Base-by-base conservation (phyloP, 306 rosid species). In the Astragalus membranaceus region DNA sequence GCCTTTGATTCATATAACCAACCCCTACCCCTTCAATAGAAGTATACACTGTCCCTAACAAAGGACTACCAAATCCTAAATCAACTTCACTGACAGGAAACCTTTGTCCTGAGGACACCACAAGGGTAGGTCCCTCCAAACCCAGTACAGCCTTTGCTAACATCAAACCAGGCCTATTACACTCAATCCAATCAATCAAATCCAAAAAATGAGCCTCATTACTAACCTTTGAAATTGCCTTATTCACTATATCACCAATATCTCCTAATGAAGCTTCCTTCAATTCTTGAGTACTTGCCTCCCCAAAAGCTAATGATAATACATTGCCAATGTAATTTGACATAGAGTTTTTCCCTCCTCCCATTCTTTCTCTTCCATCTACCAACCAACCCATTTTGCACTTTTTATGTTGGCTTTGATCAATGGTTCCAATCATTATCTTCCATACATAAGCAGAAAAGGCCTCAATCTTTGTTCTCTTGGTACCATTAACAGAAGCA, bases 381-480 rank as follows among this genome's bases (percentile, higher is more conserved):
- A 93, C 85, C 15, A 90, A 65, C 98, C 98, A 87, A 33, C 97
- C 98, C 97, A 90, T 90, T 83, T 78, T 93, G 79, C 92, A 86
- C 13, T 4, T 83, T 12, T 79, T 44, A 69, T 75, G 58, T 50
- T 69, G 58, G 23, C 43, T 79, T 60, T 78, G 48, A 52, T 79
- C 89, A 48, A 85, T 56, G 48, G 88, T 77, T 0, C 47, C 59
- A 12, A 74, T 81, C 96, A 93, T 82, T 39, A 37, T 65, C 75
- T 87, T 88, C 96, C 96, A 92, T 14, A 90, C 81, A 64, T 92
- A 84, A 6, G 93, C 93, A 0, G 96, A 92, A 70, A 92, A 87
- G 12, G 98, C 93, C 51, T 90, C 98, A 26, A 92, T 83, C 69
- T 88, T 90, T 63, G 98, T 88, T 64, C 91, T 83, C 67, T 69